Base-by-base conservation (phyloP, 1,284 basidiomycete species). In the Somion occarium region DNA sequence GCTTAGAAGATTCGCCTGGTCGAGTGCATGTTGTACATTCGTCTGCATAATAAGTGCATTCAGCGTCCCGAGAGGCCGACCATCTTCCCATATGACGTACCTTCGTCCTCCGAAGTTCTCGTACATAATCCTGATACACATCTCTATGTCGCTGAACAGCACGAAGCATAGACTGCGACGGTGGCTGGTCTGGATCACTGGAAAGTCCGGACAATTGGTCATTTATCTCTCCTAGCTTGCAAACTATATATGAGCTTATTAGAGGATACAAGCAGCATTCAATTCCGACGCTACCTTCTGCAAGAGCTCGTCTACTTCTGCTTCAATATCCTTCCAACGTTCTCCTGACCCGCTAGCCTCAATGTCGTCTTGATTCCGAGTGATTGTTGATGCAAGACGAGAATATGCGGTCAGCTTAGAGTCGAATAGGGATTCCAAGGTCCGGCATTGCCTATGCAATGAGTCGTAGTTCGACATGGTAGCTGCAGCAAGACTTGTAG, bases 91-190 rank as follows among this genome's bases (percentile, higher is more conserved):
- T 20, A 19, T 23, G 27, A 49, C 62, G 41, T 51, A 89, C 93
- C 78, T 92, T 90, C 46, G 92, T 93, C 57, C 94, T 77, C 48
- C 74, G 72, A 54, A 92, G 80, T 65, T 99, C 96, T 42, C 91
- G 78, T 41, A 79, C 76, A 64, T 93, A 93, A 64, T 98, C 96
- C 59, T 88, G 83, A 51, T 92, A 83, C 26, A 98, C 83, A 58
- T 98, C 95, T 43, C 88, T 74, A 66, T 99, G 96, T 41, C 94
- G 75, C 64, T 96, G 90, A 26, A 96, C 86, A 13, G 93, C 85
- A 57, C 96, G 87, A 49, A 89, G 75, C 82, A 96, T 93, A 1
- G 90, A 88, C 51, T 87, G 80, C 0, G 90, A 90, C 18, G 93
- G 83, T 0, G 87, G 80, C 43, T 87, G 82, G n/a, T 76, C 70